Percentiles rank a stretch among this genome's conserved stretches.
phyloP scores from a whole-genome alignment of 768 basidiomycete species.

The Kwoniella pini region DNA sequence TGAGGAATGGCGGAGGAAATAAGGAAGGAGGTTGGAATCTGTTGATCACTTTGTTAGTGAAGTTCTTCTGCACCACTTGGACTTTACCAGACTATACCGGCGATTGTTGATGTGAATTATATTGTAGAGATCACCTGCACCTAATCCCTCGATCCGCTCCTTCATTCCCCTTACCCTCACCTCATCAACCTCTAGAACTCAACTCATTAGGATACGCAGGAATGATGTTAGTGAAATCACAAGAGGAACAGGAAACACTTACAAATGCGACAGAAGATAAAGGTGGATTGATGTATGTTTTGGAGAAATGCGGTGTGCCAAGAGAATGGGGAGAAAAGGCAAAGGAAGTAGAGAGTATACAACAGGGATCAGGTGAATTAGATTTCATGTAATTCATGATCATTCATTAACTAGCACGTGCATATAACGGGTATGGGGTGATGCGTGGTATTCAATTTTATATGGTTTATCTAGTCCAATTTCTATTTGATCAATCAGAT shows the following conservation, averaged over 20 bases:
- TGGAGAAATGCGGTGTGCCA: conserved; percentile 48
- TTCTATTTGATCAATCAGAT: too few species aligned
- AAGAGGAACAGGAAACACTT: conserved; percentile 70
- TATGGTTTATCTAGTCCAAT: neutral
- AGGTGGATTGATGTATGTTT: conserved; percentile 40
- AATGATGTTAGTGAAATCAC: conserved; percentile 81
- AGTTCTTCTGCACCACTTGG: too few species aligned
- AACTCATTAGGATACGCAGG: conserved; percentile 91
- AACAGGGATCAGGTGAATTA: conserved; percentile 22
- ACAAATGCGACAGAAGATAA: conserved; percentile 56
- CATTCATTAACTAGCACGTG: neutral
- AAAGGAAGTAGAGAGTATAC: conserved; percentile 18
- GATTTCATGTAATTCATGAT: conserved; percentile 1
- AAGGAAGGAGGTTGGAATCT: conserved; percentile 52
- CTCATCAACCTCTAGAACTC: conserved; percentile 60
- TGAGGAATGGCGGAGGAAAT: conserved; percentile 33
- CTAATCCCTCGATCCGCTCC: conserved; percentile 69
- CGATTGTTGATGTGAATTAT: too few species aligned
- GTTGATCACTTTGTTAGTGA: conserved; percentile 49
- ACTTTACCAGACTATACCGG: too few species aligned
- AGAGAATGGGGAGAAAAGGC: conserved; percentile 48
- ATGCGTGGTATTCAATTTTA: conserved; percentile 12
- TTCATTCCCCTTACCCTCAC: conserved; percentile 35
- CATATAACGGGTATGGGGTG: neutral
- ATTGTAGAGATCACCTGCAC: conserved; percentile 68